A percentile compares a stretch with the other conserved stretches of the same genome.
phyloP scores from a whole-genome alignment of 1,284 basidiomycete species.

The Mrakiaceae sp. region DNA sequence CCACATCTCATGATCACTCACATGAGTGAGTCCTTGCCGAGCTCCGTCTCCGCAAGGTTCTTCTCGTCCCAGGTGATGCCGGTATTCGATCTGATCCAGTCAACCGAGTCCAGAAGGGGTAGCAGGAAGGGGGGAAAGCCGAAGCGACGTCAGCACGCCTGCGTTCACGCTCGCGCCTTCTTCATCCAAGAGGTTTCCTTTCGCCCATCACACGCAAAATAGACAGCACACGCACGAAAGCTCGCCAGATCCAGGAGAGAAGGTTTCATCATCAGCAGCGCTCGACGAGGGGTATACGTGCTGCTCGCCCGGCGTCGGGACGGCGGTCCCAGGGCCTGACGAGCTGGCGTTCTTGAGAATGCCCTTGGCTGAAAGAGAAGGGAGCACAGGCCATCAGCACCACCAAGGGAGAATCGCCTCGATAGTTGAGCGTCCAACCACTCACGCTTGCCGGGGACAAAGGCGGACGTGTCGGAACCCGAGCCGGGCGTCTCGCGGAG shows the following conservation, averaged over 20 bases:
- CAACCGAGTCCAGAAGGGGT: background rate
- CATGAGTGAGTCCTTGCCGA: constrained; percentile 86
- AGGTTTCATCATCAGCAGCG: too few relatives aligned
- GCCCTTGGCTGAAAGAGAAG: constrained; percentile 5
- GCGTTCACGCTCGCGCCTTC: too few relatives aligned
- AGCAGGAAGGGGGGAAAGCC: background rate
- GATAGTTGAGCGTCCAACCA: background rate
- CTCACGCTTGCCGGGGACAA: background rate
- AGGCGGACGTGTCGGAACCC: background rate
- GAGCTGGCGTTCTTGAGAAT: constrained; percentile 15
- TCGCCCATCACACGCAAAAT: background rate
- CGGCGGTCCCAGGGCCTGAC: background rate
- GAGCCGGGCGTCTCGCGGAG: background rate
- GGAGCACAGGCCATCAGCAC: background rate
- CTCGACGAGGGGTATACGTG: background rate
- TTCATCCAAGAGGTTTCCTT: background rate
- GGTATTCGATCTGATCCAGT: background rate
- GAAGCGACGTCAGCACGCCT: background rate
- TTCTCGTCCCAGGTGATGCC: constrained; percentile 84
- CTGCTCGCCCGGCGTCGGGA: too few relatives aligned
- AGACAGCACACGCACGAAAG: background rate
- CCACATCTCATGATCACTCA: constrained; percentile 18
- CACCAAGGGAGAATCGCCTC: background rate
- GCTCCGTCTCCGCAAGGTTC: constrained; percentile 78
- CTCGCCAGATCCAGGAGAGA: background rate